Percentiles rank a stretch among this genome's conserved stretches.
Conservation (phyloP, 345 rosid species). For the Eucalyptus tenuipes region DNA sequence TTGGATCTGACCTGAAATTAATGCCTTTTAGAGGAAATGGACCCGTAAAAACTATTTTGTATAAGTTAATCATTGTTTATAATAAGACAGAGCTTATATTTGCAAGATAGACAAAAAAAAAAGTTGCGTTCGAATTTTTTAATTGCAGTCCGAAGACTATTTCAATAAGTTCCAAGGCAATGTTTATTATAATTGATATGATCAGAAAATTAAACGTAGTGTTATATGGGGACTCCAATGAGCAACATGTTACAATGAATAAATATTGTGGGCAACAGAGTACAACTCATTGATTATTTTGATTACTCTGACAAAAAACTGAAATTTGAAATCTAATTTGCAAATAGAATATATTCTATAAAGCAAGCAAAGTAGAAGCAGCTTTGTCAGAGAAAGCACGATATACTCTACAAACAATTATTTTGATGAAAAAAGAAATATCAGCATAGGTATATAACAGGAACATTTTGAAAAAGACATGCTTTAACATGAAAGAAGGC, state of each 20-base stretch:
- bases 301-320: background rate
- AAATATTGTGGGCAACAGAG: background rate
- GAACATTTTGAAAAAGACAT: background rate
- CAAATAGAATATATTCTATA: background rate
- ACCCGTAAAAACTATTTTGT: too few relatives aligned
- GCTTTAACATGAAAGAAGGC: background rate
- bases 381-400: background rate
- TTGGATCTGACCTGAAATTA: too few relatives aligned
- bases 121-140: too few relatives aligned
- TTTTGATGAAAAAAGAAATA: background rate
- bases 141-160: too few relatives aligned
- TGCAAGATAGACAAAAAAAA: too few relatives aligned
- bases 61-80: too few relatives aligned
- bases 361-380: background rate
- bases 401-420: background rate
- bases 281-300: background rate
- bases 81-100: too few relatives aligned
- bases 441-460: background rate
- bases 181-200: background rate
- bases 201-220: background rate
- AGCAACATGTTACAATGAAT: background rate
- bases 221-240: background rate
- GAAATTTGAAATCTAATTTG: background rate
- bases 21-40: accelerated
- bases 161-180: too few relatives aligned